Evolutionary conservation across 805 yeast genomes (phyloP).

Genomic region (Lipomyces mesembrius): DNA sequence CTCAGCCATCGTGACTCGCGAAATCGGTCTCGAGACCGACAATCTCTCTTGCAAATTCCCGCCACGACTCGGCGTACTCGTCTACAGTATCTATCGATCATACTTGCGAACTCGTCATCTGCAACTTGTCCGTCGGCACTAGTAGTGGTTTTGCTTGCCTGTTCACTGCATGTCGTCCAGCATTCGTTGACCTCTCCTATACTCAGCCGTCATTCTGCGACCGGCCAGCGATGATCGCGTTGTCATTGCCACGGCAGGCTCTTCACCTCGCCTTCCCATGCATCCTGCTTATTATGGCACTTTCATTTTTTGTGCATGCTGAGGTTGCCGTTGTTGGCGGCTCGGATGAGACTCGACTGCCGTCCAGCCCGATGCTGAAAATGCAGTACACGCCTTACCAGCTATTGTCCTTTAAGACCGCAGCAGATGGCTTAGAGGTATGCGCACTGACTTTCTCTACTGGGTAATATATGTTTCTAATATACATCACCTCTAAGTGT

Average conservation of each 20-base stretch:
- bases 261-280: not conserved
- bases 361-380: slow-evolving; percentile 8
- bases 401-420: slow-evolving; percentile 12
- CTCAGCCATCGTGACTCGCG: not conserved
- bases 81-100: not conserved
- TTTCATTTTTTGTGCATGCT: not conserved
- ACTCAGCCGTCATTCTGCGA: not conserved
- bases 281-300: not conserved
- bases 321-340: not conserved
- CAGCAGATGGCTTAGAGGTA: slow-evolving; percentile 22
- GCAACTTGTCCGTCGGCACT: not conserved
- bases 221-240: not conserved
- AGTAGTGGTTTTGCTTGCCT: not conserved
- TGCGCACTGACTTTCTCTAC: not conserved
- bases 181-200: not conserved
- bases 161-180: not conserved
- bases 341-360: not conserved
- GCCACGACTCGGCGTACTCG: not conserved
- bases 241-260: not conserved
- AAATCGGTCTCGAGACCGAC: not conserved
- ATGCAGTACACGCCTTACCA: slow-evolving; percentile 7
- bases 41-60: not conserved
- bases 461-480: not conserved
- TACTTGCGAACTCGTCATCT: not conserved
- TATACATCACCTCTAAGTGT: slow-evolving; percentile 14